Conservation (phyloP, 495 filamentous ascomycete species). For the Tuber melanosporum region DNA sequence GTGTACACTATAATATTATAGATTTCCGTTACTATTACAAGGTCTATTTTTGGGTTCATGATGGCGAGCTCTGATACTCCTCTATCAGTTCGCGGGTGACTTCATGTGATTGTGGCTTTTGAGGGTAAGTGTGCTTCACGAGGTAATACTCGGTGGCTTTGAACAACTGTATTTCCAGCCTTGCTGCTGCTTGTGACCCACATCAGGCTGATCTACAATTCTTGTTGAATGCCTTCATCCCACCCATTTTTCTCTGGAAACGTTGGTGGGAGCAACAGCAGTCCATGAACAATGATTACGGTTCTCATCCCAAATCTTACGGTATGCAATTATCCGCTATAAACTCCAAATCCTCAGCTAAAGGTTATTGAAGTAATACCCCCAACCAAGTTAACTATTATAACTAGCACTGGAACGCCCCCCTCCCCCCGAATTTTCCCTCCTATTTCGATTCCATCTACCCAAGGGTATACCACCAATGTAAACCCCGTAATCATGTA, state of each 20-base stretch:
- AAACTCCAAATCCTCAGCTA: neutral
- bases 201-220: neutral
- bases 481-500: neutral
- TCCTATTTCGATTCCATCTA: neutral
- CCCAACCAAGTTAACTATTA: neutral
- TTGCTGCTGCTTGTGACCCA: neutral
- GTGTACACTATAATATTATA: constrained; percentile 20
- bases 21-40: constrained; percentile 10
- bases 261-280: neutral
- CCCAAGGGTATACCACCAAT: neutral
- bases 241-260: neutral
- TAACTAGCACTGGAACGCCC: neutral
- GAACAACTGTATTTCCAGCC: neutral
- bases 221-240: neutral
- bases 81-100: neutral
- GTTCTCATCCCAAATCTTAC: neutral
- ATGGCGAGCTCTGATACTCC: neutral
- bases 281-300: neutral
- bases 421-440: neutral
- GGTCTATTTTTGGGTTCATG: neutral
- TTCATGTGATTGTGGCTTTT: neutral
- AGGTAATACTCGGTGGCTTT: neutral
- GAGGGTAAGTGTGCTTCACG: neutral
- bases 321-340: neutral
- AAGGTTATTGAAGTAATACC: neutral